A percentile compares a stretch with the other conserved stretches of the same genome.
Conservation (phyloP, 129 eudicot species). For the Chrysanthemum lavandulifolium region DNA sequence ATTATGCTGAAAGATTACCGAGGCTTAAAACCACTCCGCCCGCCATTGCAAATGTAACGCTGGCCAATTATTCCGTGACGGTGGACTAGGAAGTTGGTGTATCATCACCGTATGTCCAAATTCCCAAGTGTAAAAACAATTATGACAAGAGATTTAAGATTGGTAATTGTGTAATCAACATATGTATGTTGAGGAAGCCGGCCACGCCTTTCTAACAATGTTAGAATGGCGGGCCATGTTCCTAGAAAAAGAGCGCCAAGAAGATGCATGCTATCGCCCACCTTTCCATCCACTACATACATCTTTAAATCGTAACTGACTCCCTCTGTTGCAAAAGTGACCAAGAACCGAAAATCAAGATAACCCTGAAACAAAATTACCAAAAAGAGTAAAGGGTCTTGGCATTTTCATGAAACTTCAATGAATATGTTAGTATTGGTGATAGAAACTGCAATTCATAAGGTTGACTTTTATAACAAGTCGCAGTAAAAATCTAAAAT, state of each 20-base stretch:
- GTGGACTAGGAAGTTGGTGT: conserved; percentile 74
- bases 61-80: conserved; percentile 81
- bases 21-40: conserved; percentile 74
- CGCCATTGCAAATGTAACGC: conserved; percentile 75
- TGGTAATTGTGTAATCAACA: conserved; percentile 79
- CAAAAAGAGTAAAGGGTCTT: conserved; percentile 5
- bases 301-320: conserved; percentile 36
- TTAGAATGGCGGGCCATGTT: conserved; percentile 87
- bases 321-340: conserved; percentile 25
- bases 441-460: no score
- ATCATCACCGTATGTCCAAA: conserved; percentile 48
- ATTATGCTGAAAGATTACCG: conserved; percentile 69
- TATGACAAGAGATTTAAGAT: conserved; percentile 61
- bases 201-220: conserved; percentile 78
- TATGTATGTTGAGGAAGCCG: conserved; percentile 94
- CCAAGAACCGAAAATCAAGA: conserved; percentile 14
- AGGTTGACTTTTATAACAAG: no score
- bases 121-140: conserved; percentile 83
- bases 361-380: conserved; percentile 23
- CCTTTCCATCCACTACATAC: conserved; percentile 87
- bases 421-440: background rate
- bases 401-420: background rate
- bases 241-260: conserved; percentile 70
- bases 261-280: conserved; percentile 88
- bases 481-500: no score